These are phyloP conservation scores for Exophiala dermatitidis DNA, from an alignment of 2,329 filamentous ascomycete genomes.

Conservation along the genomic window DNA sequence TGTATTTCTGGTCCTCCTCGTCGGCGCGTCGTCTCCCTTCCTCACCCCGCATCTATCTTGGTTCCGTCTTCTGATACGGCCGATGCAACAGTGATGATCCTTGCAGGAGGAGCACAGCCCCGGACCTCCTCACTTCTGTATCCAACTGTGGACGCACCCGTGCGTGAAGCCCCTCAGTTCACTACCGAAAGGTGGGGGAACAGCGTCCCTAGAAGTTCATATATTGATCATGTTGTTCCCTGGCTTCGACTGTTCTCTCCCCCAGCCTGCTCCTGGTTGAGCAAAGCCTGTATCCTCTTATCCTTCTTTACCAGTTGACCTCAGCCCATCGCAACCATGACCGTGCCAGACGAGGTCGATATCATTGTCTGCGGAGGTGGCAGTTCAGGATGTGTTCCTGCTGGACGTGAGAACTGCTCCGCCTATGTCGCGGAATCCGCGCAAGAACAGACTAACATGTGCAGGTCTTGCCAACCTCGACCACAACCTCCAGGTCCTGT, in stretches of 20 bases:
- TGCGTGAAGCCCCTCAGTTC: constrained; percentile 18
- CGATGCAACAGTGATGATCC: constrained; percentile 11
- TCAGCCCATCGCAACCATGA: constrained; percentile 38
- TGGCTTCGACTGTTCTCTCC: constrained; percentile 7
- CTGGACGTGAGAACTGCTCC: constrained; percentile 31
- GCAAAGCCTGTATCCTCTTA: constrained; percentile 7
- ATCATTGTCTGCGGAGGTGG: constrained; percentile 74
- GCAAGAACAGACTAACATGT: constrained; percentile 33
- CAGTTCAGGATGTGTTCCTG: constrained; percentile 44
- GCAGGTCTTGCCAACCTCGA: constrained; percentile 61
- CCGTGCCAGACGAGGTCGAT: constrained; percentile 69
- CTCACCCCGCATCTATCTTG: constrained; percentile 19
- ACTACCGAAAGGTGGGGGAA: constrained; percentile 18
- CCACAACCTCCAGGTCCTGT: constrained; percentile 62
- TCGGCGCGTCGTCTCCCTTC: background rate
- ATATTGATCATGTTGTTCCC: constrained; percentile 14
- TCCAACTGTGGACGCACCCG: constrained; percentile 2
- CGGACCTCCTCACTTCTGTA: constrained; percentile 8
- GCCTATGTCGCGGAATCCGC: constrained; percentile 36
- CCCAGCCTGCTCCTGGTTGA: constrained; percentile 27
- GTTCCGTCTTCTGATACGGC: constrained; percentile 2
- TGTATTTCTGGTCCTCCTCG: background rate
- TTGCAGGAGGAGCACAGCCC: constrained; percentile 9
- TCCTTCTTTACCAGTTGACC: background rate
- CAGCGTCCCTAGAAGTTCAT: constrained; percentile 1